Percentiles rank a stretch among this genome's conserved stretches.
Conservation (phyloP, 352 stramenopile species). For the Aphanomyces euteiches region DNA sequence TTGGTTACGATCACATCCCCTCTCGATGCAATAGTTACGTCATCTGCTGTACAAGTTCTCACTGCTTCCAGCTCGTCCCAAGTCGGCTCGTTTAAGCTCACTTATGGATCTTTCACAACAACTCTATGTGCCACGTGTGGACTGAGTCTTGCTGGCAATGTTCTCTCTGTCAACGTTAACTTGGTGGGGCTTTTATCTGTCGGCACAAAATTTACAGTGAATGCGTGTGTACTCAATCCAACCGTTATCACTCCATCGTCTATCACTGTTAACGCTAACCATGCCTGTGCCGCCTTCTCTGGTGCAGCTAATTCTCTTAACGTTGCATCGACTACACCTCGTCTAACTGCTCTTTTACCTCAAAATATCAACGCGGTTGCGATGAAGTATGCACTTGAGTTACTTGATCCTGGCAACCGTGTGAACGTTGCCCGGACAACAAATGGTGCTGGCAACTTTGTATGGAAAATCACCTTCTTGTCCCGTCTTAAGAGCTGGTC, state of each 20-base stretch:
- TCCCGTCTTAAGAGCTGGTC: conserved; percentile 80
- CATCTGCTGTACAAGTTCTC: conserved; percentile 83
- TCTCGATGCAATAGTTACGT: conserved; percentile 74
- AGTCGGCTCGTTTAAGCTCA: conserved; percentile 64
- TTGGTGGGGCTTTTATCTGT: conserved; percentile 54
- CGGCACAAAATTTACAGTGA: conserved; percentile 58
- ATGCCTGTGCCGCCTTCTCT: conserved; percentile 56
- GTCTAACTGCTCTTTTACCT: conserved; percentile 59
- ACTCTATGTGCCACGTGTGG: conserved; percentile 59
- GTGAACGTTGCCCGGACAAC: conserved; percentile 44
- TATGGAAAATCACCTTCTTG: conserved; percentile 91
- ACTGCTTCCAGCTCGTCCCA: conserved; percentile 34
- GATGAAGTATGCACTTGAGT: conserved; percentile 62
- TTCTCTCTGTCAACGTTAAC: conserved; percentile 59
- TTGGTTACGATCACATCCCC: conserved; percentile 74
- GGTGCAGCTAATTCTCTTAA: conserved; percentile 41
- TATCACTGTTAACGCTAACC: conserved; percentile 51
- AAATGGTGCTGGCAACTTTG: conserved; percentile 46
- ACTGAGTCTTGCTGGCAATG: conserved; percentile 41
- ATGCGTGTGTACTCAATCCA: conserved; percentile 68
- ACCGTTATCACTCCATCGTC: conserved; percentile 39
- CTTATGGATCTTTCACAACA: conserved; percentile 55
- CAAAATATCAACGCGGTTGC: conserved; percentile 51
- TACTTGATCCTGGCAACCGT: conserved; percentile 43
- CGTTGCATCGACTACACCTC: conserved; percentile 16